phyloP scores from a whole-genome alignment of 306 rosid genomes.

The Pueraria montana region DNA sequence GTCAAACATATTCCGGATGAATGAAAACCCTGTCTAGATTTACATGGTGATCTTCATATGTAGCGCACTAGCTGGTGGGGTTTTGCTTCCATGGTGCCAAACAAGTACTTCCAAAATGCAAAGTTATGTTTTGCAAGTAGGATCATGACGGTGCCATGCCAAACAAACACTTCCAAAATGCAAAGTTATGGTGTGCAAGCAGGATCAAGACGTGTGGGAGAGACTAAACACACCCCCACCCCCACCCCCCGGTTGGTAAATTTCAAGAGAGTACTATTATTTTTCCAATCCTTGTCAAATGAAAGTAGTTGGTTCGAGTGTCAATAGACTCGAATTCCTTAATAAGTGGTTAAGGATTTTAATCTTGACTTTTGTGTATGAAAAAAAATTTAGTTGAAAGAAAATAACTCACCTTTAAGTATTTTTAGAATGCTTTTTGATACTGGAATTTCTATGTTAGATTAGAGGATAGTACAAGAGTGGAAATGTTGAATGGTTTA shows the following conservation, averaged over 20 bases:
- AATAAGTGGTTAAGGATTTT: too few species aligned
- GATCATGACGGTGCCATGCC: slow-evolving; percentile 27
- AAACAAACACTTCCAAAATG: slow-evolving; percentile 17
- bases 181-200: slow-evolving; percentile 34
- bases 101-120: slow-evolving; percentile 11
- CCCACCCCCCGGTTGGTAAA: slow-evolving; percentile 1
- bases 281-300: slow-evolving; percentile 11
- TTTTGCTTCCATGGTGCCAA: slow-evolving; percentile 44
- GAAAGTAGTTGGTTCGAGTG: too few species aligned
- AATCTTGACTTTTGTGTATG: too few species aligned
- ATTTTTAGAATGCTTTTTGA: too few species aligned
- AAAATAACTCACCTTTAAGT: too few species aligned
- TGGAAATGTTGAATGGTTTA: too few species aligned
- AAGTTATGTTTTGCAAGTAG: slow-evolving; percentile 12
- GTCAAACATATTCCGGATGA: not conserved
- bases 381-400: too few species aligned
- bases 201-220: slow-evolving; percentile 29
- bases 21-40: slow-evolving; percentile 9
- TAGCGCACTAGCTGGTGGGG: slow-evolving; percentile 46
- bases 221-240: not conserved
- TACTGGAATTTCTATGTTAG: too few species aligned
- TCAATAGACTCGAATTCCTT: too few species aligned
- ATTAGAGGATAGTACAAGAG: too few species aligned
- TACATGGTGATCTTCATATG: slow-evolving; percentile 45
- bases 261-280: slow-evolving; percentile 1